Conservation (phyloP, 441 rosid species). For the Melastoma candidum region DNA sequence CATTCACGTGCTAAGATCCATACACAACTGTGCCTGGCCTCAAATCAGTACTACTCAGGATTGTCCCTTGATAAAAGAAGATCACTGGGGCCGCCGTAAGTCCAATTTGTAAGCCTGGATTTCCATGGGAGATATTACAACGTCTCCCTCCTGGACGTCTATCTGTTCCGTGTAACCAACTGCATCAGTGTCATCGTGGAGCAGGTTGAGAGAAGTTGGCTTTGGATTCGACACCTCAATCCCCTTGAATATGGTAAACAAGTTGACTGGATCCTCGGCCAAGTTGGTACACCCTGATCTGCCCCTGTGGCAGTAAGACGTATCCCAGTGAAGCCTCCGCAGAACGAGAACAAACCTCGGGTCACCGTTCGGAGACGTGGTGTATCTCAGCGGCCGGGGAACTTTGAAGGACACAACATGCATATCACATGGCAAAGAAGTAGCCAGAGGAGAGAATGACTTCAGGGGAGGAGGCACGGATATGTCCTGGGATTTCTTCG, state of each 20-base stretch:
- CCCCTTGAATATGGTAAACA: constrained; percentile 67
- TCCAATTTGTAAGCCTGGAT: constrained; percentile 87
- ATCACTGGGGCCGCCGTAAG: constrained; percentile 36
- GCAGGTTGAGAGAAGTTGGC: constrained; percentile 80
- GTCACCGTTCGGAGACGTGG: constrained; percentile 40
- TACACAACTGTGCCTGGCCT: no score
- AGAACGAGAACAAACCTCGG: constrained; percentile 62
- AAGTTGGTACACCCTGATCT: constrained; percentile 47
- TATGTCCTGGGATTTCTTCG: constrained; percentile 64
- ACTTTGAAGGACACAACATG: constrained; percentile 85
- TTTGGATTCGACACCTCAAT: constrained; percentile 45
- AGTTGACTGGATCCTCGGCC: constrained; percentile 56
- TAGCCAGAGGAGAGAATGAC: constrained; percentile 66
- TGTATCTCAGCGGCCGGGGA: constrained; percentile 60
- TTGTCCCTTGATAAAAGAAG: no score
- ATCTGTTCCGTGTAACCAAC: constrained; percentile 65
- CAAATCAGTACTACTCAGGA: no score
- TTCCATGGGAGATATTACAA: constrained; percentile 79
- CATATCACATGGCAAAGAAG: constrained; percentile 76
- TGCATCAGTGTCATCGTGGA: constrained; percentile 67
- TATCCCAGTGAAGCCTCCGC: constrained; percentile 76
- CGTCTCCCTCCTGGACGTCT: constrained; percentile 53
- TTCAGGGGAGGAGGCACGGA: constrained; percentile 41
- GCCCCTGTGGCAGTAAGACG: constrained; percentile 58
- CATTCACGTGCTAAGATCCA: no score